Evolutionary conservation across 345 rosid species (phyloP), one percentile per base, ranked within the genome.

Genomic region (Brassica rapa): DNA sequence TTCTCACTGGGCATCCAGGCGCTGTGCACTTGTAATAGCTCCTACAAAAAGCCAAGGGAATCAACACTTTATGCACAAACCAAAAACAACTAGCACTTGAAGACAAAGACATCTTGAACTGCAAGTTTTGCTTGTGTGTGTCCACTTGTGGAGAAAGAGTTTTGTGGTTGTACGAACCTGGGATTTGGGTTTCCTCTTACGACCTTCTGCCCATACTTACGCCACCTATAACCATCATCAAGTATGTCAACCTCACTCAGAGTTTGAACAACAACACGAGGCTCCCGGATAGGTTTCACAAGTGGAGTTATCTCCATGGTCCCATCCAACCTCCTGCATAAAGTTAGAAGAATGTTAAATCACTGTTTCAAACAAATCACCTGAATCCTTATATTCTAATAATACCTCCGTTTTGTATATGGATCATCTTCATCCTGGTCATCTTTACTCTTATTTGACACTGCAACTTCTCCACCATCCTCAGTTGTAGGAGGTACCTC

Each of bases 191-290:
- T 95, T 76, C 96, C 98, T 72, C 97, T 86, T 46, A 95, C 99
- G 77, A 95, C 96, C 86, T 95, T 95, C 87, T 95, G 99, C 74
- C 98, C 99, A 87, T 95, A 95, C 83, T 95, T 95, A 88, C 99
- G 97, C 99, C 99, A 95, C 49, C 96, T 83, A 73, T 95, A 95
- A 70, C 99, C 99, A 83, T 95, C 99, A 82, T 93, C 99, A 64
- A 95, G 83, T 85, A 95, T 89, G 84, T 95, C 99, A 76, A 95
- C 94, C 84, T 95, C 99, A 77, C 99, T 95, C 70, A 90, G 68
- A 67, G 99, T 95, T 80, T 95, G 99, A 82, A 95, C 99, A 71
- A 95, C 98, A 70, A 95, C 98, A 3, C 98, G 98, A 57, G 99
- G 94, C 82, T 95, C 99, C 62, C 96, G 90, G 66, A 95, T 95